Base-by-base conservation (phyloP, 163 green algal species). In the Scenedesmus sp. region DNA sequence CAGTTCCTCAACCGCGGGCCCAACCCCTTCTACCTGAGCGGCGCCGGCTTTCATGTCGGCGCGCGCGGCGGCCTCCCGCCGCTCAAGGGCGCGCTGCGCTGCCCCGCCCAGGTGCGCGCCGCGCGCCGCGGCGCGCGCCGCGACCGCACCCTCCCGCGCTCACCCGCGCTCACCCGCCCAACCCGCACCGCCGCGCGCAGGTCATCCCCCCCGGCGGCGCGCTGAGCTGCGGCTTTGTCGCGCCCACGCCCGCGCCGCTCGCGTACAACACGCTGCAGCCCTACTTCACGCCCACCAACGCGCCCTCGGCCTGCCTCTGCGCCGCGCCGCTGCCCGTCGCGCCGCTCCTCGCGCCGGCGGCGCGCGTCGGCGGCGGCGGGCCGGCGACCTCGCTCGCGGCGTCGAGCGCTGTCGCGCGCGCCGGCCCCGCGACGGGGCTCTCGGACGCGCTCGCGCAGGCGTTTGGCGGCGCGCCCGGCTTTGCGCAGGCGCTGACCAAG, bases 161-260 rank as follows among this genome's bases (percentile, higher is more conserved):
- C n/a, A n/a, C n/a, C n/a, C n/a, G n/a, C n/a, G n/a, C n/a, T n/a
- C n/a, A n/a, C n/a, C n/a, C n/a, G n/a, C n/a, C n/a, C n/a, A n/a
- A n/a, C n/a, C n/a, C n/a, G n/a, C n/a, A n/a, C n/a, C n/a, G n/a
- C n/a, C n/a, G n/a, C n/a, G n/a, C n/a, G 48, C 48, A 42, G 15
- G 50, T 75, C 66, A 75, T 75, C 48, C 66, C 66, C 34, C 48
- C 66, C 20, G 33, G 33, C 47, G 66, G 66, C n/a, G 11, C 33
- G 3, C 66, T 75, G 6, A 60, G 36, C 10, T 75, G 66, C 28
- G 66, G 66, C 44, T 75, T 75, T 63, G 66, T 75, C 10, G 48
- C 66, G 31, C 66, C 66, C 18, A 50, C 48, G 26, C 3, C 5
- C 20, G 20, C 62, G 28, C 66, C 66, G 13, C 18, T 39, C 1